Conservation (phyloP, 768 basidiomycete genomes). For the Lanmaoa rubissima region DNA sequence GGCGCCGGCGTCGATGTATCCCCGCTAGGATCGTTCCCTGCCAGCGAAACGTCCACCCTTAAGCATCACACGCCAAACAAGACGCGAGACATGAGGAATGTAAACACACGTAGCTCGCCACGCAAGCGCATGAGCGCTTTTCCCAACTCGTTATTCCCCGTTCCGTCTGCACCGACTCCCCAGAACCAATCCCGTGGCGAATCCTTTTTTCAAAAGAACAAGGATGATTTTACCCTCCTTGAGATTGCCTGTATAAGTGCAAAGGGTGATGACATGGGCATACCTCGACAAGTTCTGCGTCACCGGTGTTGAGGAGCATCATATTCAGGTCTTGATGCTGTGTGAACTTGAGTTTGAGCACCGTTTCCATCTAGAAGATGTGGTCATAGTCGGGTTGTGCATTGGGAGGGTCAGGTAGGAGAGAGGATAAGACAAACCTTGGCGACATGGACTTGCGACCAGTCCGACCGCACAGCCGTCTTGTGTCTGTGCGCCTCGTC, state of each 20-base stretch:
- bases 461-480: constrained; percentile 59
- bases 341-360: constrained; percentile 63
- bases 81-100: not conserved
- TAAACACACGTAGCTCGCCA: constrained; percentile 43
- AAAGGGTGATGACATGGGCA: constrained; percentile 4
- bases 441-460: constrained; percentile 63
- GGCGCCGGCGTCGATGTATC: not conserved
- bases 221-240: not conserved
- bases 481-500: constrained; percentile 68
- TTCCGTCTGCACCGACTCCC: constrained; percentile 65
- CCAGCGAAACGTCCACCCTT: not conserved
- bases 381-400: too few species aligned
- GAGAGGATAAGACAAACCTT: constrained; percentile 40
- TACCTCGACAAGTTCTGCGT: constrained; percentile 69
- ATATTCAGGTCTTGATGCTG: constrained; percentile 59
- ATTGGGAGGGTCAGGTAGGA: not conserved
- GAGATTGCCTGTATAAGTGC: not conserved
- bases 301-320: constrained; percentile 63
- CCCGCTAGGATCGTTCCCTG: constrained; percentile 14
- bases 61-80: constrained; percentile 3
- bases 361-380: constrained; percentile 56
- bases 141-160: constrained; percentile 71
- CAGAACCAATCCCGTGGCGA: constrained; percentile 76
- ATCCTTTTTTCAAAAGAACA: constrained; percentile 41
- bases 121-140: constrained; percentile 66